Evolutionary conservation across 1,284 basidiomycete species (phyloP), one percentile per base, ranked within the genome.

Genomic region (Porphyrellus sp.): DNA sequence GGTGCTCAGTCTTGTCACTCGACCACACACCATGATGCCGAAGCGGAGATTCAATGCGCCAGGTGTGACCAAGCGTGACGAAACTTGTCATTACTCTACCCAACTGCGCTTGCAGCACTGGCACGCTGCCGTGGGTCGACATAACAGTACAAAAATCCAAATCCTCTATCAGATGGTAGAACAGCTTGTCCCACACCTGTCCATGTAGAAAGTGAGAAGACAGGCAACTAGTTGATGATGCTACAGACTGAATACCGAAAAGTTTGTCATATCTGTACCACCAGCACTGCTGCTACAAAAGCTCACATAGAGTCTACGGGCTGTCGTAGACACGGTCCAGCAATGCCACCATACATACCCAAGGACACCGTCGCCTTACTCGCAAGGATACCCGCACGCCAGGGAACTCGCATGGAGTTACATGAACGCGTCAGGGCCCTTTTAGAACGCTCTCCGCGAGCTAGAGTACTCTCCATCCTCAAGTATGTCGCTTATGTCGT

Each of bases 401-500:
- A 25, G 24, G 31, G 13, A 20, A 18, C 27, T 8, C 47, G 53
- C 20, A 25, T 1, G 15, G 25, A 44, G 16, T 23, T 58, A 25
- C 51, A 48, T 25, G n/a, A 46, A 20, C 54, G 24, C 18, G 41
- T 67, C 8, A 53, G 21, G 16, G 5, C 27, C 8, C 46, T 63
- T 8, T 49, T 57, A 6, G 35, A 45, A 24, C 50, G 35, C 39
- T 31, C 47, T 7, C 45, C 56, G 1, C 53, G 42, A 27, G 11
- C 25, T 20, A 55, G 40, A 35, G n/a, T 53, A 6, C 43, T 56
- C n/a, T 41, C 61, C 20, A 30, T 59, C 51, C 42, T 64, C 31
- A 78, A 74, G 54, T 70, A 71, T 51, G 45, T 72, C 13, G 53
- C 69, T 15, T 61, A 67, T 24, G 16, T 79, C 18, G 48, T 80